phyloP scores from a whole-genome alignment of 768 basidiomycete genomes.

The Psilocybe sp. region DNA sequence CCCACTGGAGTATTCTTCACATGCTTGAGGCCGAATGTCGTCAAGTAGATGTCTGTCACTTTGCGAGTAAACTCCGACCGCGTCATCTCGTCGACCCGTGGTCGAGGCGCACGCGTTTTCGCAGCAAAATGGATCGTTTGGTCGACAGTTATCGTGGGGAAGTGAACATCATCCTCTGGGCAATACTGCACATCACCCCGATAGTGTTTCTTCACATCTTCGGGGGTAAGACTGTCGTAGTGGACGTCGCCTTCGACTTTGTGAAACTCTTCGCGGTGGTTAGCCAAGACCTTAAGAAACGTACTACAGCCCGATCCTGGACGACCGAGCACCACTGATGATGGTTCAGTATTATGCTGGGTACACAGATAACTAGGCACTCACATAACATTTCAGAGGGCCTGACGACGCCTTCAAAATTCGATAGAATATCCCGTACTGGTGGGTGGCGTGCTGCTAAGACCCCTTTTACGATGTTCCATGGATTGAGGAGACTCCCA shows the following conservation, averaged over 20 bases:
- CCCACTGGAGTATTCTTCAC: slow-evolving; percentile 74
- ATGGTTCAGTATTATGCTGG: background rate
- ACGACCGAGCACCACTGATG: slow-evolving; percentile 75
- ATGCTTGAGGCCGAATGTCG: slow-evolving; percentile 76
- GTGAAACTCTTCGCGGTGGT: slow-evolving; percentile 68
- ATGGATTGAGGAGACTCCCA: slow-evolving; percentile 59
- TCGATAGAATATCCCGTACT: slow-evolving; percentile 57
- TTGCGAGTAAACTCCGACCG: slow-evolving; percentile 41
- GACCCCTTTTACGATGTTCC: slow-evolving; percentile 39
- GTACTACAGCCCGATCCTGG: slow-evolving; percentile 87
- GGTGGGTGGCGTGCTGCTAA: slow-evolving; percentile 55
- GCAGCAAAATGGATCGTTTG: slow-evolving; percentile 74
- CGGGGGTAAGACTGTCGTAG: slow-evolving; percentile 74
- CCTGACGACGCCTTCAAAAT: slow-evolving; percentile 61
- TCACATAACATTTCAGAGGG: slow-evolving; percentile 77
- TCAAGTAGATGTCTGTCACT: slow-evolving; percentile 54
- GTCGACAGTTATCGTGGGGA: slow-evolving; percentile 78
- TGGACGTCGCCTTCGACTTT: slow-evolving; percentile 64
- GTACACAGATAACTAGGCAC: slow-evolving; percentile 23
- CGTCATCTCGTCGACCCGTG: slow-evolving; percentile 38
- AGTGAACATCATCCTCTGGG: slow-evolving; percentile 84
- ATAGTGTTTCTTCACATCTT: slow-evolving; percentile 59
- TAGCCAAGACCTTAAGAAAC: slow-evolving; percentile 78
- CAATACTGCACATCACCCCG: slow-evolving; percentile 81
- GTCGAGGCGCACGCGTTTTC: slow-evolving; percentile 62